Evolutionary conservation across 306 rosid genomes (phyloP).

Genomic region (Benincasa hispida): DNA sequence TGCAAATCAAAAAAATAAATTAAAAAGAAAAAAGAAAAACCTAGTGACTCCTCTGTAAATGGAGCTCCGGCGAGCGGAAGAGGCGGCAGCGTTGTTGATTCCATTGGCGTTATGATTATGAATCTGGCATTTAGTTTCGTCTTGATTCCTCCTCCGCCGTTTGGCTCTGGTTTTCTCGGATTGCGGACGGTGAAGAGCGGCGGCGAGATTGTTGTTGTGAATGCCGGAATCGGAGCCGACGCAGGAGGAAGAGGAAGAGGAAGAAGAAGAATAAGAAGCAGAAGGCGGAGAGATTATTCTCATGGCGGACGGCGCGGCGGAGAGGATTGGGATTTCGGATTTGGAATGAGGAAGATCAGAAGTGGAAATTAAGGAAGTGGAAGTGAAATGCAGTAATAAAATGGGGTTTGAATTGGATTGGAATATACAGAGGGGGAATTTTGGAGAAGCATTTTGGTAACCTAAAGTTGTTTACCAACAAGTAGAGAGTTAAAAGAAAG

Average conservation of each 20-base stretch:
- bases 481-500: conserved; percentile 3
- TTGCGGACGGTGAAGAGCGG: neutral
- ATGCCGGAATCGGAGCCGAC: conserved; percentile 9
- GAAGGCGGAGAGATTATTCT: conserved; percentile 50
- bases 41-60: conserved; percentile 92
- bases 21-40: conserved; percentile 16
- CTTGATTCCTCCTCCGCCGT: conserved; percentile 18
- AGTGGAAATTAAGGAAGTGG: neutral
- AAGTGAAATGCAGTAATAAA: neutral
- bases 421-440: neutral
- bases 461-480: conserved; percentile 82
- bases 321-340: neutral
- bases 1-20: conserved; percentile 28
- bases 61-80: conserved; percentile 49
- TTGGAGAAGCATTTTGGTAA: conserved; percentile 25
- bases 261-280: conserved; percentile 17
- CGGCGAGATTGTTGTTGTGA: neutral
- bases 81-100: conserved; percentile 3
- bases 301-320: conserved; percentile 22
- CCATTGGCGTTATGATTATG: neutral
- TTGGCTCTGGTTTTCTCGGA: conserved; percentile 15
- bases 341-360: neutral
- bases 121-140: conserved; percentile 19
- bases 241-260: conserved; percentile 30
- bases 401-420: neutral